A percentile compares a stretch with the other conserved stretches of the same genome.
These are phyloP conservation scores for Gossypium schwendimanii DNA, from an alignment of 441 rosid genomes.

Conservation along the genomic window DNA sequence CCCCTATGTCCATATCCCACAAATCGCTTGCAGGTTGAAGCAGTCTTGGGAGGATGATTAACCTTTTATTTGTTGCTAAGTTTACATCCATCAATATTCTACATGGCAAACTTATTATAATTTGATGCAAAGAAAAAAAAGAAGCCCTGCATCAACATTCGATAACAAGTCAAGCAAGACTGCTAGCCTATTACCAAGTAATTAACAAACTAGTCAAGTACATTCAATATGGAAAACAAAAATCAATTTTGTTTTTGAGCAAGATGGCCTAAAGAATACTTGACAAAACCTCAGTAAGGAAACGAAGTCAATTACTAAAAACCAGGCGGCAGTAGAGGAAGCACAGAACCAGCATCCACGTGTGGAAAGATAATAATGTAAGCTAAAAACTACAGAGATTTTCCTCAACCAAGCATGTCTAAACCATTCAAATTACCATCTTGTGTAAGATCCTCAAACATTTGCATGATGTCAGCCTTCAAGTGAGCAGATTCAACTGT, in stretches of 20 bases:
- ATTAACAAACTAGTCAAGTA: too few relatives aligned
- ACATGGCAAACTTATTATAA: too few relatives aligned
- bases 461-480: slow-evolving; percentile 74
- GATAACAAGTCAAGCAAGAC: too few relatives aligned
- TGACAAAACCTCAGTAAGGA: not conserved
- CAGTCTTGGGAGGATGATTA: too few relatives aligned
- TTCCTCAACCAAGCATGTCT: not conserved
- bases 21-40: too few relatives aligned
- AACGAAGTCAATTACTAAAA: not conserved
- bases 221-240: not conserved
- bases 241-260: not conserved
- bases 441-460: slow-evolving; percentile 80
- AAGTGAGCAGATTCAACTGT: slow-evolving; percentile 74
- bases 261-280: not conserved
- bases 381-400: not conserved
- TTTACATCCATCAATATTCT: too few relatives aligned
- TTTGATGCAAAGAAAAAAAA: too few relatives aligned
- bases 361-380: not conserved
- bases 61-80: too few relatives aligned
- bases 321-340: not conserved
- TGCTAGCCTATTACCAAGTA: too few relatives aligned
- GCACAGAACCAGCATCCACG: not conserved
- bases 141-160: too few relatives aligned
- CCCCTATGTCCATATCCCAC: too few relatives aligned
- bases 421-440: slow-evolving; percentile 53